Percentiles rank a stretch among this genome's conserved stretches.
phyloP scores from a whole-genome alignment of 2,329 filamentous ascomycete genomes.

The Cladosporium sp. region DNA sequence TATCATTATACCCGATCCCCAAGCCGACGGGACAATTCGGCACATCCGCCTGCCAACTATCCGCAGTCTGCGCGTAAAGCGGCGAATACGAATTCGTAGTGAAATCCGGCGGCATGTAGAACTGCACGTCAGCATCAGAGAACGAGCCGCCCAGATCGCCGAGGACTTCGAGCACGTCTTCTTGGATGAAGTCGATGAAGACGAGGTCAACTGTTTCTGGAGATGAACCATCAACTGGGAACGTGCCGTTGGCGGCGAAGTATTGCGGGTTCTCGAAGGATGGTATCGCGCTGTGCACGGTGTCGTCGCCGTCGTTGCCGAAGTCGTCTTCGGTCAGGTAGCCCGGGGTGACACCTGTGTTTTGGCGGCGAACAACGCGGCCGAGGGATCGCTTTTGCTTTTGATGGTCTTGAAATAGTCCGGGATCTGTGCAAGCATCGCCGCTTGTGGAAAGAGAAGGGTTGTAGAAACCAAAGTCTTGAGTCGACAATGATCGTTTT shows the following conservation, averaged over 20 bases:
- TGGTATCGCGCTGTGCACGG: slow-evolving; percentile 46
- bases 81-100: slow-evolving; percentile 41
- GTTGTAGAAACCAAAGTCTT: slow-evolving; percentile 34
- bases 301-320: slow-evolving; percentile 55
- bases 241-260: slow-evolving; percentile 48
- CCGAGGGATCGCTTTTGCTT: slow-evolving; percentile 32
- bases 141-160: slow-evolving; percentile 33
- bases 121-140: slow-evolving; percentile 27
- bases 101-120: slow-evolving; percentile 38
- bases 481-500: slow-evolving; percentile 30
- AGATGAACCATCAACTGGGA: slow-evolving; percentile 40
- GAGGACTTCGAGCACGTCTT: slow-evolving; percentile 34
- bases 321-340: slow-evolving; percentile 57
- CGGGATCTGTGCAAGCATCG: slow-evolving; percentile 46
- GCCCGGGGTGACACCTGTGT: slow-evolving; percentile 41
- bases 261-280: slow-evolving; percentile 44
- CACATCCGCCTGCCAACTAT: slow-evolving; percentile 37
- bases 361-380: slow-evolving; percentile 48
- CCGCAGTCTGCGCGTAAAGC: slow-evolving; percentile 34
- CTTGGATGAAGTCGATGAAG: slow-evolving; percentile 49
- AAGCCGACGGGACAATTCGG: slow-evolving; percentile 37
- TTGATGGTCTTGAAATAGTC: slow-evolving; percentile 29
- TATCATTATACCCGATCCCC: slow-evolving; percentile 18
- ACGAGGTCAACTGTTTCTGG: slow-evolving; percentile 50
- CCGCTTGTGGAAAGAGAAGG: slow-evolving; percentile 36